Base-by-base conservation (phyloP, 83 land plant genomes). In the Thuja plicata region DNA sequence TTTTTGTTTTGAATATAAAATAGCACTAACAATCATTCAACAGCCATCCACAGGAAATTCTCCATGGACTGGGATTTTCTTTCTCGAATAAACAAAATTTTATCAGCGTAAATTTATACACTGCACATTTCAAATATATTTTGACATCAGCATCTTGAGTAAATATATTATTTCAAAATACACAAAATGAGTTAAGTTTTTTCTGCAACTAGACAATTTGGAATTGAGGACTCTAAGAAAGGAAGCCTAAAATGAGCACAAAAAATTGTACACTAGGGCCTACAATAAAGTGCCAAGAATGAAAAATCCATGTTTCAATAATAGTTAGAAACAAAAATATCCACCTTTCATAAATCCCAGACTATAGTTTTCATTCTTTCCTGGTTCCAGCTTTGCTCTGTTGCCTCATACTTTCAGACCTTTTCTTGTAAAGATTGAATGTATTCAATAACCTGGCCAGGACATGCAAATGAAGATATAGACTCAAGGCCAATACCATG, bases 401-500 rank as follows among this genome's bases (percentile, higher is more conserved):
- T n/a, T n/a, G n/a, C n/a, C n/a, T n/a, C n/a, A n/a, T n/a, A n/a
- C n/a, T n/a, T n/a, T n/a, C n/a, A n/a, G n/a, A n/a, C n/a, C n/a
- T n/a, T n/a, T n/a, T n/a, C n/a, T n/a, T n/a, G 97, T 78, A 97
- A 91, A 86, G 90, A 90, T 87, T 96, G 97, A 27, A 97, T 91
- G 85, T 97, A 94, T 54, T 97, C 97, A 52, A 97, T 94, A 2
- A 97, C 98, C 98, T 97, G 94, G 30, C 62, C 10, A 35, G 55
- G 48, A 15, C 24, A 86, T 41, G 32, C 34, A 82, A 82, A 82
- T 40, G 34, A 82, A 46, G 15, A 82, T 82, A 12, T 27, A 12
- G 52, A 81, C 84, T 45, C 46, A 81, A 43, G 27, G 45, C 95
- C 98, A n/a, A n/a, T n/a, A n/a, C n/a, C n/a, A n/a, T n/a, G n/a